phyloP scores from a whole-genome alignment of 495 filamentous ascomycete genomes.

The Xylaria nigripes region DNA sequence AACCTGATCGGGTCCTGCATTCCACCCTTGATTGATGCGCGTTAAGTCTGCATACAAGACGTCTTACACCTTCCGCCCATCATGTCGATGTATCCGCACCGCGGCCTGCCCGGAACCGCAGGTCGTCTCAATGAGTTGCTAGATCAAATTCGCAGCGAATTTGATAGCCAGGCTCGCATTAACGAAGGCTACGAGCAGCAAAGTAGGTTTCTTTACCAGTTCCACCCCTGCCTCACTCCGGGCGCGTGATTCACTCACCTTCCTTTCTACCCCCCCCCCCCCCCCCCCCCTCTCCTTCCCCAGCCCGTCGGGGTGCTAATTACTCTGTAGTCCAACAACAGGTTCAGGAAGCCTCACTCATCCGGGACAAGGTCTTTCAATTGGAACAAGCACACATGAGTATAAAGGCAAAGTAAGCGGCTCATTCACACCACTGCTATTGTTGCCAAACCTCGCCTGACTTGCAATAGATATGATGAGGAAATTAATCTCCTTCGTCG shows the following conservation, averaged over 20 bases:
- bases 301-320: neutral
- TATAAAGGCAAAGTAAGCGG: constrained; percentile 79
- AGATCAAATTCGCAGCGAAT: constrained; percentile 83
- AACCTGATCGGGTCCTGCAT: neutral
- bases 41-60: neutral
- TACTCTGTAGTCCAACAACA: constrained; percentile 62
- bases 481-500: constrained; percentile 77
- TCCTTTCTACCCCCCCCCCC: neutral
- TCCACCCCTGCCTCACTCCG: neutral
- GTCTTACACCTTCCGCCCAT: constrained; percentile 8
- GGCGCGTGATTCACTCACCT: neutral
- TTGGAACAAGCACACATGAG: constrained; percentile 79
- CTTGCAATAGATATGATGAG: constrained; percentile 69
- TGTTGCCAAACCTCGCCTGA: neutral
- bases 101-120: constrained; percentile 60
- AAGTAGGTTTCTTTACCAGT: constrained; percentile 50
- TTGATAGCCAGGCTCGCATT: constrained; percentile 69
- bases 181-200: constrained; percentile 80
- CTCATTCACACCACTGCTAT: neutral
- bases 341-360: constrained; percentile 85
- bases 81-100: constrained; percentile 88
- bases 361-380: constrained; percentile 81
- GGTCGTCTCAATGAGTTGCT: constrained; percentile 78
- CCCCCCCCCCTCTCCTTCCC: neutral
- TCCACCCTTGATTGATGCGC: neutral